phyloP scores from a whole-genome alignment of 1,284 basidiomycete genomes.

The Melanopsichium pennsylvanicum region DNA sequence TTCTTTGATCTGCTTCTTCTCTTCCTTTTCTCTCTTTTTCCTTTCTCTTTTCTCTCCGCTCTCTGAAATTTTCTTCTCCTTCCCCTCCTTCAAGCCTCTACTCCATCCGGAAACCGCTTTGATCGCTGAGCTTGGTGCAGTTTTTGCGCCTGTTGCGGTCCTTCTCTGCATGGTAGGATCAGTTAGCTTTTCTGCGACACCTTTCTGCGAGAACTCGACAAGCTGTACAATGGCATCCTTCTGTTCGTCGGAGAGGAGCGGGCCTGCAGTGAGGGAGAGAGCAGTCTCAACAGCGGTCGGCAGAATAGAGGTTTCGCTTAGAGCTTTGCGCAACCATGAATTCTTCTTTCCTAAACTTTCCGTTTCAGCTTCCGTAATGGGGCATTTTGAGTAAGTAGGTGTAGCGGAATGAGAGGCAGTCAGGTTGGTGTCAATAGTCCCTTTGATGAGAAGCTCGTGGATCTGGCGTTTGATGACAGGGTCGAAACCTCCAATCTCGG shows the following conservation, averaged over 20 bases:
- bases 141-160: constrained; percentile 4
- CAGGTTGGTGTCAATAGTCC: not conserved
- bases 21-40: constrained; percentile 15
- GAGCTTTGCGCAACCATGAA: constrained; percentile 41
- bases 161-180: constrained; percentile 33
- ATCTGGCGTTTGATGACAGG: constrained; percentile 10
- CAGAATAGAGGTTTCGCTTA: constrained; percentile 29
- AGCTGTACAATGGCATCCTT: constrained; percentile 38
- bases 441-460: constrained; percentile 10
- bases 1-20: constrained; percentile 18
- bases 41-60: constrained; percentile 1
- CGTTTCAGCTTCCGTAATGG: not conserved
- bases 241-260: constrained; percentile 29
- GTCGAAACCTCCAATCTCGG: constrained; percentile 23
- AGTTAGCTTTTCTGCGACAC: constrained; percentile 41
- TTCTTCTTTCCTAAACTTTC: constrained; percentile 31
- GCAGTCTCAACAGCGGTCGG: constrained; percentile 48
- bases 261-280: constrained; percentile 28
- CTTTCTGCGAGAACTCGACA: constrained; percentile 31
- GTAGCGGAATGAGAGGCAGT: not conserved
- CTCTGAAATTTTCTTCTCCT: constrained; percentile 7
- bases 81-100: not conserved
- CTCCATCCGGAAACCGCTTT: constrained; percentile 3
- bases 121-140: constrained; percentile 8
- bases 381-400: not conserved